A percentile compares a stretch with the other conserved stretches of the same genome.
Evolutionary conservation across 805 yeast species (phyloP).

Genomic region (Candida tibetensis): DNA sequence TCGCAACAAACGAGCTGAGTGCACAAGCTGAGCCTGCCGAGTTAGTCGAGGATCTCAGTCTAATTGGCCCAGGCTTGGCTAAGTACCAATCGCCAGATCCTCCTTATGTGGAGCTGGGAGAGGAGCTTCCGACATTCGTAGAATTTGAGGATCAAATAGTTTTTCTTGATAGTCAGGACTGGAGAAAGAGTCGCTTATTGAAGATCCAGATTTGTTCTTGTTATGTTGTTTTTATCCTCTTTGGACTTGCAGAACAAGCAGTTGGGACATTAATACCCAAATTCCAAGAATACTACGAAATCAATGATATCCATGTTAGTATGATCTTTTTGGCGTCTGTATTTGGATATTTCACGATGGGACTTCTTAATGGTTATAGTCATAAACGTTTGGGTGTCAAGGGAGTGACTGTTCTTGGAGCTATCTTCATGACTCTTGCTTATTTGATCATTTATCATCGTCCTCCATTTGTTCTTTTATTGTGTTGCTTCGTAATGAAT

Average conservation of each 20-base stretch:
- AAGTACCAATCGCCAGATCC: too few species aligned
- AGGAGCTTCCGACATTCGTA: too few species aligned
- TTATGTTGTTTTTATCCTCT: conserved; percentile 39
- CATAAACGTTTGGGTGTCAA: conserved; percentile 47
- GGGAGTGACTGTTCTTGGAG: conserved; percentile 42
- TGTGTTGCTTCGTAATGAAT: conserved; percentile 34
- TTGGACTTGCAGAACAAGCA: conserved; percentile 61
- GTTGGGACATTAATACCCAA: conserved; percentile 59
- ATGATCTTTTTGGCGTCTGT: conserved; percentile 51
- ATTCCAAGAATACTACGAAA: conserved; percentile 44
- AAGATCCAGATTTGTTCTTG: conserved; percentile 43
- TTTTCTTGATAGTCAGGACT: conserved; percentile 37
- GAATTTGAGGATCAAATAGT: not conserved
- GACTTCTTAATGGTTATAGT: conserved; percentile 43
- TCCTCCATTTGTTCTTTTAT: conserved; percentile 43
- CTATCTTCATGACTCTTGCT: conserved; percentile 30
- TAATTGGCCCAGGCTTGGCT: too few species aligned
- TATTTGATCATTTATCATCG: conserved; percentile 38
- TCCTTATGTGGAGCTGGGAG: too few species aligned
- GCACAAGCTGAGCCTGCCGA: too few species aligned
- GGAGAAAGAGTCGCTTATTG: conserved; percentile 35
- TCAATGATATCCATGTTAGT: conserved; percentile 49
- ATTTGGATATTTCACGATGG: conserved; percentile 54
- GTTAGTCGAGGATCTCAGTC: too few species aligned
- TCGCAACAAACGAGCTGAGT: too few species aligned